Conservation (phyloP, 768 basidiomycete species). For the Trichaptum fuscoviolaceum region DNA sequence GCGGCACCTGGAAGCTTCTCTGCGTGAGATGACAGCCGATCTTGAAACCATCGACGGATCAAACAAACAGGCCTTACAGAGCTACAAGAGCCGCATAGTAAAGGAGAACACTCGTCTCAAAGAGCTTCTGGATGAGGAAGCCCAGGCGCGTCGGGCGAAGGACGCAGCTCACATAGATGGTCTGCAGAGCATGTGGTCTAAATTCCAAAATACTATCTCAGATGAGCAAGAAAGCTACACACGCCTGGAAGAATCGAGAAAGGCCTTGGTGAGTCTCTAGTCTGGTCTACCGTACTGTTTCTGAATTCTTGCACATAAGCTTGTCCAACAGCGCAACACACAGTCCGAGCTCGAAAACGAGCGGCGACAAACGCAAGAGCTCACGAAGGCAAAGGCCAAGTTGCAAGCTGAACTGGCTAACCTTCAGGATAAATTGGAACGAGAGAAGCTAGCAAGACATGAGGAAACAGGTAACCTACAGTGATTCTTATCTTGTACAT, state of each 20-base stretch:
- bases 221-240: constrained; percentile 58
- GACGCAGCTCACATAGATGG: constrained; percentile 61
- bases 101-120: constrained; percentile 52
- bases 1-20: constrained; percentile 54
- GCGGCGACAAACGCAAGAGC: constrained; percentile 57
- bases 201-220: constrained; percentile 53
- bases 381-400: constrained; percentile 49
- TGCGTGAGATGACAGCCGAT: constrained; percentile 55
- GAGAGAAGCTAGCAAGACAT: constrained; percentile 44
- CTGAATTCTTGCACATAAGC: constrained; percentile 29
- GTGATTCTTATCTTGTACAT: not conserved
- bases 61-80: constrained; percentile 49
- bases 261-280: constrained; percentile 49
- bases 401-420: constrained; percentile 49
- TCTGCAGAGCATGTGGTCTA: constrained; percentile 60
- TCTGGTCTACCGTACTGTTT: not conserved
- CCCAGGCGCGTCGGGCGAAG: constrained; percentile 53
- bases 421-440: constrained; percentile 52
- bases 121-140: constrained; percentile 57
- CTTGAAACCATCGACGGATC: constrained; percentile 63
- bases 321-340: constrained; percentile 59
- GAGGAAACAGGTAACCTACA: constrained; percentile 48
- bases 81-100: constrained; percentile 48
- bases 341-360: constrained; percentile 63
- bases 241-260: constrained; percentile 64